Conservation (phyloP, 129 eudicot genomes). For the Saussurea involucrata region DNA sequence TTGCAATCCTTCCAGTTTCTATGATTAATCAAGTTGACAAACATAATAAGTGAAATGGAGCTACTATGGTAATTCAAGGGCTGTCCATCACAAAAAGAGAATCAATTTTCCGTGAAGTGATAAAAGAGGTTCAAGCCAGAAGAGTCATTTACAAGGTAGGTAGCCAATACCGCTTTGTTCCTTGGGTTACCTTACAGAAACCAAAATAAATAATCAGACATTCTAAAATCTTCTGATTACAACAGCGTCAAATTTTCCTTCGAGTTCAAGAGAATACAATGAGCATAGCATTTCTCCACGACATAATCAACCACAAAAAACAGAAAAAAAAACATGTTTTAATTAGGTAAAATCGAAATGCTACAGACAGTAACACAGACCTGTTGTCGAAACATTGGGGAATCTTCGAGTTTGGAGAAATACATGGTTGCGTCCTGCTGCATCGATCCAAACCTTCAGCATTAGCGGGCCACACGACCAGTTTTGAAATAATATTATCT, state of each 20-base stretch:
- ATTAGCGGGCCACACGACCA: neutral
- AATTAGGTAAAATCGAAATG: neutral
- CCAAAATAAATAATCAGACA: too few relatives aligned
- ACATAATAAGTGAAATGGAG: neutral
- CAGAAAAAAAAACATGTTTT: neutral
- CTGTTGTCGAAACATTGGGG: conserved; percentile 95
- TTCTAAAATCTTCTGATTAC: too few relatives aligned
- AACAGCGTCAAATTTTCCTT: too few relatives aligned
- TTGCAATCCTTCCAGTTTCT: neutral
- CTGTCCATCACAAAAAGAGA: neutral
- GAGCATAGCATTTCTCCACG: conserved; percentile 4
- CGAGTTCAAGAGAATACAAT: neutral
- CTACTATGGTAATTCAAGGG: neutral
- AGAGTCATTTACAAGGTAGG: neutral
- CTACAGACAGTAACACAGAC: conserved; percentile 20
- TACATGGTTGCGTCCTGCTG: conserved; percentile 54
- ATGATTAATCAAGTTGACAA: neutral
- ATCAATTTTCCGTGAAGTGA: neutral
- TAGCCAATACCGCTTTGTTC: neutral
- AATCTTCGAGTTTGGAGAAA: conserved; percentile 83
- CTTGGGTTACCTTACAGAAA: neutral
- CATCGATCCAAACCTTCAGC: conserved; percentile 29
- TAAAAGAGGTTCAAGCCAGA: neutral
- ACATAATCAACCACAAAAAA: neutral
- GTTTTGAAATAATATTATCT: neutral